Percentiles rank a stretch among this genome's conserved stretches.
Conservation (phyloP, 208 protist genomes). For the Leishmania tropica region DNA sequence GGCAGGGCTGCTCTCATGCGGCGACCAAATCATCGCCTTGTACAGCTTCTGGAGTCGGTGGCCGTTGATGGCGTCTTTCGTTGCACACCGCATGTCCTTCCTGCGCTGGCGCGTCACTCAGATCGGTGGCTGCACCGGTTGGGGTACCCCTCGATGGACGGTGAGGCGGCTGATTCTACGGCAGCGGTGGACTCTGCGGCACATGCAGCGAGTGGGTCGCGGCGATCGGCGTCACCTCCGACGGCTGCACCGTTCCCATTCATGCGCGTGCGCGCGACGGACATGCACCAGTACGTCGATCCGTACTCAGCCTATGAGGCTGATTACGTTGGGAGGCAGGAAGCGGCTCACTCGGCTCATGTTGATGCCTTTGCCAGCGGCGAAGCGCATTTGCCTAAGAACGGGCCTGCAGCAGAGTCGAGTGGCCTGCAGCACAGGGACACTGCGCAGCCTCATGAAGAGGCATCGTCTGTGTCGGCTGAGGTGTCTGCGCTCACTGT, state of each 20-base stretch:
- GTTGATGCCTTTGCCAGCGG: neutral
- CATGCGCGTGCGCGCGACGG: slow-evolving; percentile 10
- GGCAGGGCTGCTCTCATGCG: slow-evolving; percentile 16
- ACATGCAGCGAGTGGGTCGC: neutral
- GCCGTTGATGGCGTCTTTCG: slow-evolving; percentile 54
- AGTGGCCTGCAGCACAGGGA: slow-evolving; percentile 10
- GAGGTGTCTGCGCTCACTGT: slow-evolving; percentile 32
- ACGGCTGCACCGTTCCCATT: neutral
- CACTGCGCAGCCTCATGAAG: slow-evolving; percentile 22
- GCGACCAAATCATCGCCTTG: slow-evolving; percentile 32
- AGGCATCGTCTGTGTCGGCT: slow-evolving; percentile 19
- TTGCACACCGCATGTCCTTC: slow-evolving; percentile 46
- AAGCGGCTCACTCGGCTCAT: neutral
- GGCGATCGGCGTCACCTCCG: neutral
- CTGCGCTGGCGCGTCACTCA: slow-evolving; percentile 31
- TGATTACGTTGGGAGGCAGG: slow-evolving; percentile 1
- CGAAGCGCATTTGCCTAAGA: neutral
- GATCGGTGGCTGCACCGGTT: slow-evolving; percentile 17
- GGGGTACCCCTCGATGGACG: slow-evolving; percentile 4
- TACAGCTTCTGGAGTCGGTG: slow-evolving; percentile 47
- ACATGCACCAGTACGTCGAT: slow-evolving; percentile 20
- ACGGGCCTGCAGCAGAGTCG: neutral
- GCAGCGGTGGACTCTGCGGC: neutral
- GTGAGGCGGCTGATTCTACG: neutral
- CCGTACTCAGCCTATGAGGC: slow-evolving; percentile 28